Conservation (phyloP, 2,329 filamentous ascomycete genomes). For the Rutstroemia sp. region DNA sequence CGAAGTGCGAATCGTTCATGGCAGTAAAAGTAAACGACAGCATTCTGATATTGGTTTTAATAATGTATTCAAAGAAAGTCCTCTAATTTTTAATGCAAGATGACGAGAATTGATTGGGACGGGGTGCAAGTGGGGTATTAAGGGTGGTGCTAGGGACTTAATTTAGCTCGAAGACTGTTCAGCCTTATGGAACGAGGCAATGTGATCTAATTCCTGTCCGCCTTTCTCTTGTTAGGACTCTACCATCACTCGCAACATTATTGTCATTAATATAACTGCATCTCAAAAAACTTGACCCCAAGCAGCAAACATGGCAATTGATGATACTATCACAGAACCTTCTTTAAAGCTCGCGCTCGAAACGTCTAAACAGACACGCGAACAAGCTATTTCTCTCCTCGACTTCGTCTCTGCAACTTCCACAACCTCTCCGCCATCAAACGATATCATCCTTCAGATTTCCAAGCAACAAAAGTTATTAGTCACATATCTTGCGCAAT, state of each 20-base stretch:
- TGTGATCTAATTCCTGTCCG: background rate
- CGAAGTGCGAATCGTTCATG: no score
- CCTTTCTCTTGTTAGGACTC: background rate
- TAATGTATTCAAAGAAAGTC: no score
- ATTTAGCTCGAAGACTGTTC: background rate
- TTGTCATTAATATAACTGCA: background rate
- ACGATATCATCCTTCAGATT: slow-evolving; percentile 48
- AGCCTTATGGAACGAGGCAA: slow-evolving; percentile 2
- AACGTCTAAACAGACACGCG: slow-evolving; percentile 64
- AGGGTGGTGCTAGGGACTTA: no score
- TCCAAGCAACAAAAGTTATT: slow-evolving; percentile 75
- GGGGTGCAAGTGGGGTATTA: no score
- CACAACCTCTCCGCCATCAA: slow-evolving; percentile 36
- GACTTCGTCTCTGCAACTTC: slow-evolving; percentile 50
- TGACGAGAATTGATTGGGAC: no score
- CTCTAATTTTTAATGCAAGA: no score
- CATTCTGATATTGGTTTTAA: no score
- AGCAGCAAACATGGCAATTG: slow-evolving; percentile 43
- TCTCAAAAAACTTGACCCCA: background rate
- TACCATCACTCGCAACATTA: background rate
- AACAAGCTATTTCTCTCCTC: slow-evolving; percentile 62
- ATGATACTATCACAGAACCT: slow-evolving; percentile 55
- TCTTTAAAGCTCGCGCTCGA: slow-evolving; percentile 61
- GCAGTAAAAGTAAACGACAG: no score
- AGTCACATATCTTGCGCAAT: slow-evolving; percentile 68